These are phyloP conservation scores for Talaromyces marneffei DNA, from an alignment of 2,329 filamentous ascomycete genomes.

Conservation along the genomic window DNA sequence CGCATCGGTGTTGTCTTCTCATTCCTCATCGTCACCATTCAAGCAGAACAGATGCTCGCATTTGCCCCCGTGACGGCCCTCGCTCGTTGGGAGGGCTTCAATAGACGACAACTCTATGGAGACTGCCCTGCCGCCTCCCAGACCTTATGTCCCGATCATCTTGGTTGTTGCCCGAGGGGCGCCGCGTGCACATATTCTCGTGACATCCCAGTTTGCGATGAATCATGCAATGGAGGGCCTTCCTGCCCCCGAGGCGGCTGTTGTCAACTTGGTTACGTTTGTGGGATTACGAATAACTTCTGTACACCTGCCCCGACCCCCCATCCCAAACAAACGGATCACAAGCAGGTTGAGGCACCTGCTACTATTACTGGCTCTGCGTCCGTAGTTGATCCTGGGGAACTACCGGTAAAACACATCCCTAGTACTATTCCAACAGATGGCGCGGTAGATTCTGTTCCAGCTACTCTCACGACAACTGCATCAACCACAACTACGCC, in stretches of 20 bases:
- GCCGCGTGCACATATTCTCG: constrained; percentile 14
- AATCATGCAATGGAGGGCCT: constrained; percentile 10
- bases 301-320: constrained; percentile 8
- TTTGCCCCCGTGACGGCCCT: constrained; percentile 12
- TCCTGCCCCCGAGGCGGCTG: constrained; percentile 12
- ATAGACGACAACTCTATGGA: neutral
- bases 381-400: neutral
- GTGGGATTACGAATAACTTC: constrained; percentile 10
- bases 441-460: neutral
- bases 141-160: constrained; percentile 9
- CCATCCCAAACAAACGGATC: neutral
- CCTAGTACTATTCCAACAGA: neutral
- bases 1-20: neutral
- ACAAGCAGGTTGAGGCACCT: neutral
- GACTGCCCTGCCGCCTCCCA: constrained; percentile 11
- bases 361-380: neutral
- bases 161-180: constrained; percentile 13
- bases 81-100: neutral
- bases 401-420: neutral
- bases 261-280: constrained; percentile 13
- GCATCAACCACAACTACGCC: neutral
- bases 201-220: constrained; percentile 8
- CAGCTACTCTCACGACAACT: neutral
- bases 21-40: neutral
- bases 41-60: constrained; percentile 6